Percentiles rank a stretch among this genome's conserved stretches.
Conservation (phyloP, 1,284 basidiomycete species). For the Rhodotorula glutinis region DNA sequence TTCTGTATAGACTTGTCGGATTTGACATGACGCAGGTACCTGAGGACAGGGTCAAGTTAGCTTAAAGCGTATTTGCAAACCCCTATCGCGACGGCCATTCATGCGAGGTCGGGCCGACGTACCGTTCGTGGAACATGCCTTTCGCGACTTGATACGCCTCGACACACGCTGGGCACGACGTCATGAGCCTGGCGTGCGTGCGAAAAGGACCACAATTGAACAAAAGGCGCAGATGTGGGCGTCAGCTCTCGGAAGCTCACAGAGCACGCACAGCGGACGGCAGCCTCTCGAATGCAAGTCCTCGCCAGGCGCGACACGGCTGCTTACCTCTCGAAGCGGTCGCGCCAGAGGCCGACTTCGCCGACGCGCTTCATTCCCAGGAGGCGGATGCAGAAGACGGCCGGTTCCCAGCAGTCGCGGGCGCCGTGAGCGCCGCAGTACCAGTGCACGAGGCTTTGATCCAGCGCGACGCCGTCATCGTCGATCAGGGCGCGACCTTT, state of each 20-base stretch:
- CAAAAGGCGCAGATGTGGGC: too few species aligned
- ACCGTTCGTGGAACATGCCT: slow-evolving; percentile 18
- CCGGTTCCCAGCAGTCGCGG: slow-evolving; percentile 32
- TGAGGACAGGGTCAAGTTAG: background rate
- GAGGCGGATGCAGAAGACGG: slow-evolving; percentile 27
- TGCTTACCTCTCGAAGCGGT: slow-evolving; percentile 27
- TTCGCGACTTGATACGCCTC: too few species aligned
- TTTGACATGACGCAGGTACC: slow-evolving; percentile 29
- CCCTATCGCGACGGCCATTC: too few species aligned
- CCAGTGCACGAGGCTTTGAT: slow-evolving; percentile 29
- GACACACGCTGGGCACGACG: too few species aligned
- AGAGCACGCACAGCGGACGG: too few species aligned
- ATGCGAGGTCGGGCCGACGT: too few species aligned
- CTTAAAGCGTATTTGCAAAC: too few species aligned
- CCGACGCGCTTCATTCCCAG: slow-evolving; percentile 31
- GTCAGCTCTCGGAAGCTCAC: too few species aligned
- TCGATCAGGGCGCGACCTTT: slow-evolving; percentile 13
- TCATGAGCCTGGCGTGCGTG: too few species aligned
- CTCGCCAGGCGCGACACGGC: too few species aligned
- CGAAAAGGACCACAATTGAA: too few species aligned
- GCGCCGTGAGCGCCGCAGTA: slow-evolving; percentile 35
- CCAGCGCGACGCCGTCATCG: slow-evolving; percentile 14
- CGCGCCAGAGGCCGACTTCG: slow-evolving; percentile 32
- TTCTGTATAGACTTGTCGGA: slow-evolving; percentile 24
- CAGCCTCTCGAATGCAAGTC: too few species aligned